Conservation (phyloP, 371 early-diverging fungal species). For the Mucor mucedo region DNA sequence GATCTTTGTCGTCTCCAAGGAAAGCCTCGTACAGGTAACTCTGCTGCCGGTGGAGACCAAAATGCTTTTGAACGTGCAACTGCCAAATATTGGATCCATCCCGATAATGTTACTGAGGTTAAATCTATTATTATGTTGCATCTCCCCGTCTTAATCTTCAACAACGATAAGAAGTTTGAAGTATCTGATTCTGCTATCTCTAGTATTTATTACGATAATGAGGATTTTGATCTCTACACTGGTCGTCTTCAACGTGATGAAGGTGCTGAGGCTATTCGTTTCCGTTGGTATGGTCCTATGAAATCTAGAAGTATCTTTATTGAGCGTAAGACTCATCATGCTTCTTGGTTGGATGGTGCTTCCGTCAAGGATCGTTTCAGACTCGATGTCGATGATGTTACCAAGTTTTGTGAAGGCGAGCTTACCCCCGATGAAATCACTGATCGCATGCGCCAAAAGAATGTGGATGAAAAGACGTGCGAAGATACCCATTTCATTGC, state of each 20-base stretch:
- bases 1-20: slow-evolving; percentile 51
- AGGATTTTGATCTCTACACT: slow-evolving; percentile 40
- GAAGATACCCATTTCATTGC: slow-evolving; percentile 39
- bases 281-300: slow-evolving; percentile 91
- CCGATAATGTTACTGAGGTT: slow-evolving; percentile 95
- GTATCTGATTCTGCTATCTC: slow-evolving; percentile 37
- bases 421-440: slow-evolving; percentile 89
- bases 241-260: slow-evolving; percentile 90
- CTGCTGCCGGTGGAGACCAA: slow-evolving; percentile 45
- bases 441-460: slow-evolving; percentile 78
- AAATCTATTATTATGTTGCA: slow-evolving; percentile 89
- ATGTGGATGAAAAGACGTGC: slow-evolving; percentile 59
- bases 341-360: slow-evolving; percentile 97
- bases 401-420: slow-evolving; percentile 68
- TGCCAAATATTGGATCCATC: slow-evolving; percentile 93
- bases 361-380: slow-evolving; percentile 73
- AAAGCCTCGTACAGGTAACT: slow-evolving; percentile 47
- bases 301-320: slow-evolving; percentile 77
- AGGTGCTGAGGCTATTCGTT: slow-evolving; percentile 87
- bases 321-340: slow-evolving; percentile 98
- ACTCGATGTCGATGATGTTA: slow-evolving; percentile 51
- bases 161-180: slow-evolving; percentile 38
- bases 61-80: slow-evolving; percentile 44
- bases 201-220: slow-evolving; percentile 40
- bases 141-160: slow-evolving; percentile 93